Evolutionary conservation across 2,329 filamentous ascomycete genomes (phyloP), one percentile per base, ranked within the genome.

Genomic region (Graphilbum sp.): DNA sequence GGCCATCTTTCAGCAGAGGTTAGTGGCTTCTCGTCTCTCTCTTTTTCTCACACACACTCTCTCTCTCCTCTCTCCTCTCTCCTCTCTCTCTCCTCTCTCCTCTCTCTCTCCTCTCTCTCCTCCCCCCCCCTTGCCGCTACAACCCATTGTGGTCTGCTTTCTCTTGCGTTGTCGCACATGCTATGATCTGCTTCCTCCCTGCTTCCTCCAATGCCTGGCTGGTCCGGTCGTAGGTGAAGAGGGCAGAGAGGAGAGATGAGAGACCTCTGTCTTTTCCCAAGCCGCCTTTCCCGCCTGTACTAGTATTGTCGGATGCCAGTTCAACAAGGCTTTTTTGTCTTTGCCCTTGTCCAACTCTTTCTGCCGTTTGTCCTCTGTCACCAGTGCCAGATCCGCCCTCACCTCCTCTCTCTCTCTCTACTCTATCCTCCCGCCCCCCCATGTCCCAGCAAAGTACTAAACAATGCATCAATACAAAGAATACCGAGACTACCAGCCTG

Each of bases 391-490:
- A n/a, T 25, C 12, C 23, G 15, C 34, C 5, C n/a, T n/a, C 19
- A 18, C 36, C 23, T 33, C 16, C 20, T 31, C 30, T 25, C 18
- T 27, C 32, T 32, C n/a, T 17, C 18, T 34, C n/a, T 29, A 23
- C 35, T 30, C 18, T n/a, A n/a, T 24, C 19, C 29, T 15, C 19
- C 19, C 34, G 20, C 5, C 31, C 17, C 10, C 21, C 32, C 19
- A 20, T 12, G 32, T 34, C 18, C 19, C 21, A 20, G 30, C 17
- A 34, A 13, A 32, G 17, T 41, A 35, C 52, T 55, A 47, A 54
- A 50, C 38, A 44, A 71, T 71, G 66, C 64, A 63, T 60, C 46
- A 55, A 52, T 29, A 29, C 15, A 69, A 60, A 61, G 60, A 63
- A 40, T 51, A 56, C 44, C 36, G 25, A 19, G 57, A 59, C 38